phyloP scores from a whole-genome alignment of 768 basidiomycete genomes.

The Leucocoprinus sp. region DNA sequence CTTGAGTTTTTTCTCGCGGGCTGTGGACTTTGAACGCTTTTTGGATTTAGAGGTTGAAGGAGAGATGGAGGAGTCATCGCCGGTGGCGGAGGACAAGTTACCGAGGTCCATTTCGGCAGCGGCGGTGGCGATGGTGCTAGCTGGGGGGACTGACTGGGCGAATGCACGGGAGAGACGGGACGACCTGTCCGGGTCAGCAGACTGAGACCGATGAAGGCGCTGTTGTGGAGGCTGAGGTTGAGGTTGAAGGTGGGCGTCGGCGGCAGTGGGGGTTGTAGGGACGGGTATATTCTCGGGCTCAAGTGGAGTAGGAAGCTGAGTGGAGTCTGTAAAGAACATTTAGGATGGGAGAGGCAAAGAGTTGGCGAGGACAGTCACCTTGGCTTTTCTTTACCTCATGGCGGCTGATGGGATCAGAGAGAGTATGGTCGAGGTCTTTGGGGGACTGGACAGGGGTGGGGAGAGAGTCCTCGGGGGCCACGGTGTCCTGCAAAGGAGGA shows the following conservation, averaged over 20 bases:
- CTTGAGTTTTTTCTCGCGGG: slow-evolving; percentile 8
- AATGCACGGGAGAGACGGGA: slow-evolving; percentile 52
- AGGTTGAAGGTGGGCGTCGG: slow-evolving; percentile 11
- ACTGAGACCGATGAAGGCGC: slow-evolving; percentile 70
- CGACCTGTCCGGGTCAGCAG: slow-evolving; percentile 66
- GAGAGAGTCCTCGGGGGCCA: slow-evolving; percentile 9
- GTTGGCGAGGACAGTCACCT: background rate
- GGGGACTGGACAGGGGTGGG: slow-evolving; percentile 12
- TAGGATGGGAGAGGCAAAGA: background rate
- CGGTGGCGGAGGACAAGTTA: slow-evolving; percentile 38
- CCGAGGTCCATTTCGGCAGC: slow-evolving; percentile 28
- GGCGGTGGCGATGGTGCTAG: slow-evolving; percentile 31
- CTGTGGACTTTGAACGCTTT: slow-evolving; percentile 25
- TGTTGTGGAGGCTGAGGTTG: slow-evolving; percentile 20
- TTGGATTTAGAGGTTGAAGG: slow-evolving; percentile 26
- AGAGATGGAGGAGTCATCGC: slow-evolving; percentile 65
- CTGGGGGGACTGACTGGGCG: slow-evolving; percentile 42
- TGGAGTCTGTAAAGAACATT: background rate
- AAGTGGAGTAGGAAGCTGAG: slow-evolving; percentile 2
- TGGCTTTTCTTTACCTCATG: slow-evolving; percentile 23
- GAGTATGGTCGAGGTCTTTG: slow-evolving; percentile 10
- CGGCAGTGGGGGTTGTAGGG: slow-evolving; percentile 4
- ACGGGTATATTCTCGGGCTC: slow-evolving; percentile 10
- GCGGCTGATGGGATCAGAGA: slow-evolving; percentile 9
- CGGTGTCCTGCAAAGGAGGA: background rate